Conservation (phyloP, 2,329 filamentous ascomycete genomes). For the Alternaria triticimaculans region DNA sequence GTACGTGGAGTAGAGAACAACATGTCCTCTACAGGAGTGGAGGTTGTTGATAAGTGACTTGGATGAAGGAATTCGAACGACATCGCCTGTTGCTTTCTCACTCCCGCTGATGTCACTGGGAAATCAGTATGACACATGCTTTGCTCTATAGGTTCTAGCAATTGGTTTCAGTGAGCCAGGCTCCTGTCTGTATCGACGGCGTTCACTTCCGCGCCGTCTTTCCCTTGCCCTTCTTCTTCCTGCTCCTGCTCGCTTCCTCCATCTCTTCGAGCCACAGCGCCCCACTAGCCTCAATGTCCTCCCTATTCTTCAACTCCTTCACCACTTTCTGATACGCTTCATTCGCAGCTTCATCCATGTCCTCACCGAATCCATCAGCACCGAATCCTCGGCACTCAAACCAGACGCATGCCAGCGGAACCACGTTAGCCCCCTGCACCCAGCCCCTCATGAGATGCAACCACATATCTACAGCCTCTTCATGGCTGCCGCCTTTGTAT, state of each 20-base stretch:
- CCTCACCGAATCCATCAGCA: constrained; percentile 1
- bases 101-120: neutral
- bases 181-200: neutral
- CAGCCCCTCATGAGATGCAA: constrained; percentile 12
- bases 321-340: constrained; percentile 3
- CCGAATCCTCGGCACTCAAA: neutral
- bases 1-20: neutral
- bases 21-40: neutral
- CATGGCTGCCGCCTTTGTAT: neutral
- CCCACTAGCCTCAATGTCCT: constrained; percentile 5
- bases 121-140: neutral
- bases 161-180: neutral
- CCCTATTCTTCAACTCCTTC: constrained; percentile 3
- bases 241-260: constrained; percentile 13
- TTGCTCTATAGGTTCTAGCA: neutral
- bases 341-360: neutral
- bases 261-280: constrained; percentile 18
- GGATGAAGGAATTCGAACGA: neutral
- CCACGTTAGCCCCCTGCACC: constrained; percentile 1
- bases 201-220: neutral
- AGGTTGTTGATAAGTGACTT: neutral
- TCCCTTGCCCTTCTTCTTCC: constrained; percentile 6
- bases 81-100: neutral
- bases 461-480: constrained; percentile 12
- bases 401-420: constrained; percentile 17